phyloP scores from a whole-genome alignment of 169 alveolate genomes.

The Plasmodium relictum region DNA sequence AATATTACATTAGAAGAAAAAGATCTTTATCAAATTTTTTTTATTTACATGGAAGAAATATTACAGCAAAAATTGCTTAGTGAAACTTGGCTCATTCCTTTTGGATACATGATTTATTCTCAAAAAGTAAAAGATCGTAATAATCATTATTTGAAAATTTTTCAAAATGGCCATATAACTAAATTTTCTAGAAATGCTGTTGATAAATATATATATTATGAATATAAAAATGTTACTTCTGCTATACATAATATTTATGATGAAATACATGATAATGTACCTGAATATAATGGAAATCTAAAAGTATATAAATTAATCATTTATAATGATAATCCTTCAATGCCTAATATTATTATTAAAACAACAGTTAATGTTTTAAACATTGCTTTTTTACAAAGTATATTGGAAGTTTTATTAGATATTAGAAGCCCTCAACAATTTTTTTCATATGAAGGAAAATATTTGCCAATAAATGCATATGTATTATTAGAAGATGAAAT shows the following conservation, averaged over 20 bases:
- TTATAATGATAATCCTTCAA: conserved; percentile 71
- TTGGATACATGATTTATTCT: conserved; percentile 10
- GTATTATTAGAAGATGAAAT: conserved; percentile 27
- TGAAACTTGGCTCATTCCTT: conserved; percentile 45
- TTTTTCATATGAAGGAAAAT: conserved; percentile 46
- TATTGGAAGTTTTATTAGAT: conserved; percentile 56
- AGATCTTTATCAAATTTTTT: conserved; percentile 23
- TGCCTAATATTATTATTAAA: conserved; percentile 41
- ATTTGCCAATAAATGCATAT: conserved; percentile 35
- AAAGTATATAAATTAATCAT: conserved; percentile 51
- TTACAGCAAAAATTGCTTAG: conserved; percentile 38
- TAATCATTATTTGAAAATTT: neutral
- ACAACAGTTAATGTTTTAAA: conserved; percentile 67
- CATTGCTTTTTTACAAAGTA: conserved; percentile 50
- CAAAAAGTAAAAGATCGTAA: neutral
- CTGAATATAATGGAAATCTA: conserved; percentile 1
- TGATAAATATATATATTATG: conserved; percentile 49
- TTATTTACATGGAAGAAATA: conserved; percentile 32
- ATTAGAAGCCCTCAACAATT: conserved; percentile 46
- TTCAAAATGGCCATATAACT: conserved; percentile 30
- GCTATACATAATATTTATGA: neutral
- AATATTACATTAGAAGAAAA: conserved; percentile 57
- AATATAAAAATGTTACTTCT: conserved; percentile 13
- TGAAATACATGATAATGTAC: conserved; percentile 4
- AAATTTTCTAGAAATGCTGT: conserved; percentile 23